These are phyloP conservation scores for Nosema bombycis DNA, from an alignment of 371 early-diverging fungal species.

Conservation along the genomic window DNA sequence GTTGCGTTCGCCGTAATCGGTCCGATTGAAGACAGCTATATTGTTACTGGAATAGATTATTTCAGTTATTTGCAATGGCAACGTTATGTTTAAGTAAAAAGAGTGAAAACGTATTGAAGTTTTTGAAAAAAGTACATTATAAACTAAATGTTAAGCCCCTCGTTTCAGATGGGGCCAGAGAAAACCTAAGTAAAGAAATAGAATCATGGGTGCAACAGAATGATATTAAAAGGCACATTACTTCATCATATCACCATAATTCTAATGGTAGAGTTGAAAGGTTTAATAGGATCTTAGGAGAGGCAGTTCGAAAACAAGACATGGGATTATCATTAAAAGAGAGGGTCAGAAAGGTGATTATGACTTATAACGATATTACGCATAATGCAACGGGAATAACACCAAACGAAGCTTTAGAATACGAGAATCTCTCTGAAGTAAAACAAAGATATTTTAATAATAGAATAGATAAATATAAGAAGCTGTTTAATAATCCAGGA, in stretches of 20 bases:
- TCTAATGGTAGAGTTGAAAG: constrained; percentile 20
- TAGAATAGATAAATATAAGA: neutral
- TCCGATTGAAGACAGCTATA: neutral
- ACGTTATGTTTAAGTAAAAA: neutral
- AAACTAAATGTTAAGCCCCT: neutral
- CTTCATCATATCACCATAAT: constrained; percentile 6
- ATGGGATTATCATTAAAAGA: neutral
- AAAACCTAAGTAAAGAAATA: neutral
- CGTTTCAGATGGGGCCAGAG: neutral
- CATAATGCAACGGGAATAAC: neutral
- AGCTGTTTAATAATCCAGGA: neutral
- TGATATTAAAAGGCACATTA: neutral
- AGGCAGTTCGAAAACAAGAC: neutral
- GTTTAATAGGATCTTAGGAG: neutral
- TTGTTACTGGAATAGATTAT: constrained; percentile 20
- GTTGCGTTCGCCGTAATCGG: constrained; percentile 14
- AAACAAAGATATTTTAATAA: neutral
- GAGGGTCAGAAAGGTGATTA: neutral
- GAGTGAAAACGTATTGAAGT: neutral
- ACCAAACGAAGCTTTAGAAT: neutral
- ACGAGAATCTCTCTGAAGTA: neutral
- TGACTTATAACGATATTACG: neutral
- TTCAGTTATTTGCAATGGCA: neutral
- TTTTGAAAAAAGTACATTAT: neutral
- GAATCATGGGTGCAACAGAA: neutral